Evolutionary conservation across 345 rosid species (phyloP), one percentile per base, ranked within the genome.

Genomic region (Populus pruinosa): DNA sequence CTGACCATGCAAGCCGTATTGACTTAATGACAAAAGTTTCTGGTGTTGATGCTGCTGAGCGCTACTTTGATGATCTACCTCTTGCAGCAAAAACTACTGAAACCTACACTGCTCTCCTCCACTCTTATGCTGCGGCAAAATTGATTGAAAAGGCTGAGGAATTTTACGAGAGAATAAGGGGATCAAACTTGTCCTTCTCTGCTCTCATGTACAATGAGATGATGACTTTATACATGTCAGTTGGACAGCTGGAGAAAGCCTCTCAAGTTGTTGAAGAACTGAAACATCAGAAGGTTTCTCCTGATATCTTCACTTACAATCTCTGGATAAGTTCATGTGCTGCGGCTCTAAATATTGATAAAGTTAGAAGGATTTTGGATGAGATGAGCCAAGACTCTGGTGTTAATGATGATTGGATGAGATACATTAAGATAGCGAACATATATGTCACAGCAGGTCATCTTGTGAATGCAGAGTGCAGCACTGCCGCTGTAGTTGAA

Each of bases 141-240:
- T 83, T 84, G 61, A 84, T 85, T 17, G 91, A 88, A 36, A 86
- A 87, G 78, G 96, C 98, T 1, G 97, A 89, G 70, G 84, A 85
- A 39, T 85, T 93, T 80, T 93, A 83, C 64, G 82, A 77, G 75
- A 92, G 82, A 81, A 86, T 93, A 27, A 87, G 88, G 70, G 88
- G 82, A 69, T 83, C 87, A 21, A 71, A 86, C 69, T 77, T 93
- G 31, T 56, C 84, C 1, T 90, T 91, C 71, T 78, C 82, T 83
- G 97, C 91, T 72, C 86, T 93, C 39, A 82, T 83, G 1, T 96
- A 90, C 92, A 93, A 96, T 67, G 98, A 93, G 88, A 89, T 96
- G 89, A 93, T 93, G 99, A 93, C 99, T 67, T 76, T 95, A 31
- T 93, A 91, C 85, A 88, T 93, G 89, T 93, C 98, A n/a, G 90